A percentile compares a stretch with the other conserved stretches of the same genome.
Evolutionary conservation across 2,329 filamentous ascomycete genomes (phyloP).

Genomic region (Dendryphion nanum): DNA sequence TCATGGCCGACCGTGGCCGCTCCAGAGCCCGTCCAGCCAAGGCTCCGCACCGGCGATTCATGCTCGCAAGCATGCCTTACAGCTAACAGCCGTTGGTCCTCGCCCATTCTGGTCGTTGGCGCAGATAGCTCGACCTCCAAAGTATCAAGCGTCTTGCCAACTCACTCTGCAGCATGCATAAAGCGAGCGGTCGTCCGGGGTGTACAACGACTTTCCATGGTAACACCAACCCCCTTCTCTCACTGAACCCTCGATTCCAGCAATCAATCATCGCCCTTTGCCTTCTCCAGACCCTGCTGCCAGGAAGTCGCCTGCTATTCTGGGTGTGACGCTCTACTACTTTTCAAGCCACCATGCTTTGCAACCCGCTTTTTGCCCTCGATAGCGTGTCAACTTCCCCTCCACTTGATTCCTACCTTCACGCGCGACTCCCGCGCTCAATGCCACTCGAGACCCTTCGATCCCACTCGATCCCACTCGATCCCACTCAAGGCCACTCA

Average conservation of each 20-base stretch:
- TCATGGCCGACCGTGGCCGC: slow-evolving; percentile 20
- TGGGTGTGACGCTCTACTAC: slow-evolving; percentile 31
- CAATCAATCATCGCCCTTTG: slow-evolving; percentile 30
- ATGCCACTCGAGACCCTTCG: too few relatives aligned
- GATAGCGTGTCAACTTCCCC: slow-evolving; percentile 34
- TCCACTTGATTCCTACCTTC: slow-evolving; percentile 26
- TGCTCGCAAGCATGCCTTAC: slow-evolving; percentile 30
- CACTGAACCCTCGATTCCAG: slow-evolving; percentile 33
- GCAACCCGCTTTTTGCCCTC: slow-evolving; percentile 26
- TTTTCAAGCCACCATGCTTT: slow-evolving; percentile 33
- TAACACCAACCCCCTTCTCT: slow-evolving; percentile 37
- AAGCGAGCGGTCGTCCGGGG: slow-evolving; percentile 33
- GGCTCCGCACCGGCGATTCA: slow-evolving; percentile 33
- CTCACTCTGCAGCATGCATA: slow-evolving; percentile 39
- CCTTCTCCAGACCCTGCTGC: slow-evolving; percentile 17
- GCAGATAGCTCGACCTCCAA: slow-evolving; percentile 35
- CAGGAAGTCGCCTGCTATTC: slow-evolving; percentile 32
- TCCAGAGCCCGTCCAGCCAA: too few relatives aligned
- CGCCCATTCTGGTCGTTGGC: slow-evolving; percentile 30
- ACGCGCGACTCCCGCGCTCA: slow-evolving; percentile 38
- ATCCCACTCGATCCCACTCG: too few relatives aligned
- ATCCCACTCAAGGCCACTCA: too few relatives aligned
- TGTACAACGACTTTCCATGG: slow-evolving; percentile 28
- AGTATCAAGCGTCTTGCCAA: slow-evolving; percentile 39
- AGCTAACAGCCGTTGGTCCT: slow-evolving; percentile 39